A percentile compares a stretch with the other conserved stretches of the same genome.
Evolutionary conservation across 352 stramenopile genomes (phyloP).

Genomic region (Pythium brachiatum): DNA sequence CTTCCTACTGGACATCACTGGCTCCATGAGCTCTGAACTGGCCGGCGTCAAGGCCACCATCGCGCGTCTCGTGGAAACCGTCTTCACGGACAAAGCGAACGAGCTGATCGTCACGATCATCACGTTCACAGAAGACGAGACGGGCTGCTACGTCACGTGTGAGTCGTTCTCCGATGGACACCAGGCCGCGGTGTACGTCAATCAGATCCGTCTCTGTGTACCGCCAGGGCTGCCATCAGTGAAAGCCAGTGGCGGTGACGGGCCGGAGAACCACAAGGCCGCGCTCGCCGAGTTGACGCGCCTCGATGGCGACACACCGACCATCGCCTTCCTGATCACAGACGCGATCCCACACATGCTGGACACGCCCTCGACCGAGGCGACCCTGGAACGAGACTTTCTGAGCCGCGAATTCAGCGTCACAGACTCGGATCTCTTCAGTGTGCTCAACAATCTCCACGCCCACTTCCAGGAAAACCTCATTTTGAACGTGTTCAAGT

Average conservation of each 20-base stretch:
- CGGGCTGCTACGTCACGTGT: constrained; percentile 59
- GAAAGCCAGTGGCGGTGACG: constrained; percentile 50
- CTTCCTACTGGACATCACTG: constrained; percentile 75
- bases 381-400: constrained; percentile 37
- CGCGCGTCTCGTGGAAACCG: constrained; percentile 42
- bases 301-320: constrained; percentile 48
- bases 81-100: constrained; percentile 45
- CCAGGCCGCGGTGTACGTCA: constrained; percentile 40
- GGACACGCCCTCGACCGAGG: constrained; percentile 33
- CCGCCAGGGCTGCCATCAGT: constrained; percentile 35
- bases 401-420: constrained; percentile 49
- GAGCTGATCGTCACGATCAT: constrained; percentile 66
- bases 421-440: constrained; percentile 52
- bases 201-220: constrained; percentile 38
- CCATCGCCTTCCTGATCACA: constrained; percentile 67
- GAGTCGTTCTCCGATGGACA: constrained; percentile 59
- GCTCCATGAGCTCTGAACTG: constrained; percentile 61
- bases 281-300: constrained; percentile 49
- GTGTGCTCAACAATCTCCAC: constrained; percentile 42
- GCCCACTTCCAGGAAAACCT: constrained; percentile 51
- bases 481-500: constrained; percentile 66
- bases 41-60: constrained; percentile 57
- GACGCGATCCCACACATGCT: constrained; percentile 52
- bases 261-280: constrained; percentile 69
- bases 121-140: constrained; percentile 58